phyloP scores from a whole-genome alignment of 257 asterid species.

The Misopates orontium region DNA sequence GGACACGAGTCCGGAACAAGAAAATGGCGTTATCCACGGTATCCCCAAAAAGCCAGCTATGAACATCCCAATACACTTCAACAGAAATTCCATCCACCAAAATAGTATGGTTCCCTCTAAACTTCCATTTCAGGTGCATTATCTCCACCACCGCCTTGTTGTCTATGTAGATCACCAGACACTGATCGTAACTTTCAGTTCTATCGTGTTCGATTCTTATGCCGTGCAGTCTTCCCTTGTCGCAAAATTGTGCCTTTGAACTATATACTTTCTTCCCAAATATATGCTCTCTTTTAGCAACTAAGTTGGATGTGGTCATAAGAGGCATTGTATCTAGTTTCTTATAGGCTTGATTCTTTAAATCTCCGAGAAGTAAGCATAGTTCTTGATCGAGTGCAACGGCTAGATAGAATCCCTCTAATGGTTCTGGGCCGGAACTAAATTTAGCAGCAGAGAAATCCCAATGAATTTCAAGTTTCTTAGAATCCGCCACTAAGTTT shows the following conservation, averaged over 20 bases:
- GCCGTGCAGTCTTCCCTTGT: slow-evolving; percentile 49
- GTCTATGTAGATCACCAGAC: slow-evolving; percentile 48
- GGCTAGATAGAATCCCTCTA: slow-evolving; percentile 56
- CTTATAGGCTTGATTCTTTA: slow-evolving; percentile 39
- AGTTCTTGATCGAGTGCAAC: slow-evolving; percentile 50
- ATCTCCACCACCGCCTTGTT: slow-evolving; percentile 47
- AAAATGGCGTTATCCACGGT: slow-evolving; percentile 57
- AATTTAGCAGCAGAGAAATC: slow-evolving; percentile 70
- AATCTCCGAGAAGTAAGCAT: slow-evolving; percentile 55
- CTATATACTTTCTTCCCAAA: slow-evolving; percentile 52
- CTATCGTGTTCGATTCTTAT: slow-evolving; percentile 54
- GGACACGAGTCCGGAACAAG: slow-evolving; percentile 45
- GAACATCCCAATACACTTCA: slow-evolving; percentile 75
- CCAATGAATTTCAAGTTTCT: slow-evolving; percentile 49
- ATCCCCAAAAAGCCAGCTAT: slow-evolving; percentile 62
- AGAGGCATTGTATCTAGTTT: slow-evolving; percentile 33
- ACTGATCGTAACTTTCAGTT: slow-evolving; percentile 37
- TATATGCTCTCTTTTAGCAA: slow-evolving; percentile 57
- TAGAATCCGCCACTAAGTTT: slow-evolving; percentile 32
- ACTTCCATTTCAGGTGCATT: slow-evolving; percentile 62
- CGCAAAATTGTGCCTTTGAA: slow-evolving; percentile 54
- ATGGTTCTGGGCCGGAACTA: slow-evolving; percentile 67
- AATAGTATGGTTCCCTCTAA: slow-evolving; percentile 60
- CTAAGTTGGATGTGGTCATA: slow-evolving; percentile 37
- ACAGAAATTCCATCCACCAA: slow-evolving; percentile 64